These are phyloP conservation scores for Tylopilus sp. DNA, from an alignment of 1,284 basidiomycete species.

Conservation along the genomic window DNA sequence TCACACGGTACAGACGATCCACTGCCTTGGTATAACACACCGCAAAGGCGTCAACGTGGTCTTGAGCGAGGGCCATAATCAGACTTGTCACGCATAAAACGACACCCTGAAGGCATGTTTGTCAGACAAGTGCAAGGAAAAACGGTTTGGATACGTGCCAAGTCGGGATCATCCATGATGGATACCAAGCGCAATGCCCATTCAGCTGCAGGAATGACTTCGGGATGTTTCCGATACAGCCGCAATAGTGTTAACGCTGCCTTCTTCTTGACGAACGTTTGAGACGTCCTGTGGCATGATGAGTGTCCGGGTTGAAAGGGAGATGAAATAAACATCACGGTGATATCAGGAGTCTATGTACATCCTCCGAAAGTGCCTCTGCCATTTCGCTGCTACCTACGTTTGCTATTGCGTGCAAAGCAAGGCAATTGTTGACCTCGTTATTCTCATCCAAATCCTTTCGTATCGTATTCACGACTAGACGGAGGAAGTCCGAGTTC, in stretches of 20 bases:
- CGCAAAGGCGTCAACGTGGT: slow-evolving; percentile 83
- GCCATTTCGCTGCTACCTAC: slow-evolving; percentile 98
- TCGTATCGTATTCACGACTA: slow-evolving; percentile 96
- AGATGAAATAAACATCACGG: slow-evolving; percentile 57
- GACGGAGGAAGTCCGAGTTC: slow-evolving; percentile 91
- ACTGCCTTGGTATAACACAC: slow-evolving; percentile 95
- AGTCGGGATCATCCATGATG: slow-evolving; percentile 89
- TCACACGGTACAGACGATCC: slow-evolving; percentile 78
- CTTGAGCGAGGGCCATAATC: slow-evolving; percentile 93
- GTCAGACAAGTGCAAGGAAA: slow-evolving; percentile 9
- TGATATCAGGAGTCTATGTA: slow-evolving; percentile 92
- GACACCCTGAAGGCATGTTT: slow-evolving; percentile 64
- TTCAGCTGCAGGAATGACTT: slow-evolving; percentile 87
- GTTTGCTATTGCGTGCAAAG: slow-evolving; percentile 96
- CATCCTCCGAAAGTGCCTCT: slow-evolving; percentile 87
- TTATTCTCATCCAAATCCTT: slow-evolving; percentile 95
- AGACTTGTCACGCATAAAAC: slow-evolving; percentile 90
- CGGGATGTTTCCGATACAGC: slow-evolving; percentile 93
- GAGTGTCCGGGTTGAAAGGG: slow-evolving; percentile 1
- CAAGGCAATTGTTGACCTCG: slow-evolving; percentile 94
- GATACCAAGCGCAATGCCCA: slow-evolving; percentile 95
- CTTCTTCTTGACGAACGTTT: slow-evolving; percentile 96
- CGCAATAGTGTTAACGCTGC: slow-evolving; percentile 91
- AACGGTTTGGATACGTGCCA: slow-evolving; percentile 46
- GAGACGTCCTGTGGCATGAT: slow-evolving; percentile 69